Evolutionary conservation across 805 yeast genomes (phyloP), one percentile per base, ranked within the genome.

Genomic region (Barnettozyma pratensis): DNA sequence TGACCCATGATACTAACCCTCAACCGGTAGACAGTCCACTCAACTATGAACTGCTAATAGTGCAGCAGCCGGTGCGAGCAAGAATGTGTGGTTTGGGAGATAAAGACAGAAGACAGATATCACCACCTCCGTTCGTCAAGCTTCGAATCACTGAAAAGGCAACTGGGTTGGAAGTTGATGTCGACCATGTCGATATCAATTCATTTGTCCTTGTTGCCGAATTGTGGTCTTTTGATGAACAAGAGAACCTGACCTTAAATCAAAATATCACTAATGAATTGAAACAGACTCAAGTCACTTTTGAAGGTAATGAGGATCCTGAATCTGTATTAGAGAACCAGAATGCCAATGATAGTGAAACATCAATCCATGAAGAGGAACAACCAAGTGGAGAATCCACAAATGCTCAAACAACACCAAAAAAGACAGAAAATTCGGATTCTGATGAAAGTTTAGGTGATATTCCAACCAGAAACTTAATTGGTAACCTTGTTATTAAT

Each of bases 11-110:
- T 31, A 36, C 38, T 36, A 36, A 36, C 38, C 38, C 7, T 19
- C 38, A 7, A 36, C 19, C 19, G 25, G 19, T 5, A 44, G 46
- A 38, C 5, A 7, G n/a, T 8, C 29, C 19, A 12, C 26, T 10
- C n/a, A 43, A 14, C 6, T 46, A 46, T 31, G 39, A 45, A 19
- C 36, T 49, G 5, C 28, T 39, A 3, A 68, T 71, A n/a, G 65
- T 59, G 29, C 76, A 72, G 48, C 73, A 72, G 49, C 76, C 76
- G 3, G 62, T 69, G 11, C 58, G 76, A 43, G 75, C 75, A 0
- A 67, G 76, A 31, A 72, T 72, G 76, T 72, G 76, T 53, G 76
- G 76, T 0, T 61, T 72, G 26, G 75, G 76, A 11, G 76, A 72
- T 47, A 67, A 65, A 41, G 70, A 65, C 35, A 56, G 69, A 44